These are phyloP conservation scores for Claviceps sp. DNA, from an alignment of 2,329 filamentous ascomycete genomes.

Conservation along the genomic window DNA sequence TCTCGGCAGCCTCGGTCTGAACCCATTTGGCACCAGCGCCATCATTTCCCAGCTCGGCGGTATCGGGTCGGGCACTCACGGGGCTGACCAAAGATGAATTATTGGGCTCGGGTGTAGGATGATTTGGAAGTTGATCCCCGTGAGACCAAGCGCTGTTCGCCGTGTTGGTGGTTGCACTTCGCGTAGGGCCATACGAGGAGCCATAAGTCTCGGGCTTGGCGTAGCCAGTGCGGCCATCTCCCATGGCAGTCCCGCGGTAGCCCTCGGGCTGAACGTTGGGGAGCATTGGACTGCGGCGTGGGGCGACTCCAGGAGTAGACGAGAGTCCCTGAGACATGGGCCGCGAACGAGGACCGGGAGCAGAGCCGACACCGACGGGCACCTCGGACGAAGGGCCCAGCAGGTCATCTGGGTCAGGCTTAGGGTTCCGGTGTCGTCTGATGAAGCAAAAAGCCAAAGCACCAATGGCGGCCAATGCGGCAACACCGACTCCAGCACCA, in stretches of 20 bases:
- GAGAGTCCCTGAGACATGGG: constrained; percentile 18
- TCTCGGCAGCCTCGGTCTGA: constrained; percentile 14
- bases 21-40: constrained; percentile 5
- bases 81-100: constrained; percentile 8
- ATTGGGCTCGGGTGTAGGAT: constrained; percentile 13
- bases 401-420: constrained; percentile 25
- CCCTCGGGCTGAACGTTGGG: constrained; percentile 17
- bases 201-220: constrained; percentile 25
- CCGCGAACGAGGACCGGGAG: constrained; percentile 9
- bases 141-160: constrained; percentile 8
- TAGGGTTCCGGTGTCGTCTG: constrained; percentile 17
- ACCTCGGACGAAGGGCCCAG: constrained; percentile 27
- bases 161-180: constrained; percentile 8
- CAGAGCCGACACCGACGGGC: constrained; percentile 19
- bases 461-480: constrained; percentile 20
- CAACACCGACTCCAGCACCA: constrained; percentile 25
- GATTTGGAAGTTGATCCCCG: constrained; percentile 12
- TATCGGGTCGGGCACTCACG: constrained; percentile 3
- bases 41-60: constrained; percentile 10
- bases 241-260: constrained; percentile 26
- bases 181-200: constrained; percentile 15
- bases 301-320: constrained; percentile 14
- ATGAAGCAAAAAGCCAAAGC: constrained; percentile 18
- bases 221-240: constrained; percentile 25
- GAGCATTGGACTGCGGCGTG: constrained; percentile 15